phyloP scores from a whole-genome alignment of 805 yeast genomes.

The Kuraishia borneana region DNA sequence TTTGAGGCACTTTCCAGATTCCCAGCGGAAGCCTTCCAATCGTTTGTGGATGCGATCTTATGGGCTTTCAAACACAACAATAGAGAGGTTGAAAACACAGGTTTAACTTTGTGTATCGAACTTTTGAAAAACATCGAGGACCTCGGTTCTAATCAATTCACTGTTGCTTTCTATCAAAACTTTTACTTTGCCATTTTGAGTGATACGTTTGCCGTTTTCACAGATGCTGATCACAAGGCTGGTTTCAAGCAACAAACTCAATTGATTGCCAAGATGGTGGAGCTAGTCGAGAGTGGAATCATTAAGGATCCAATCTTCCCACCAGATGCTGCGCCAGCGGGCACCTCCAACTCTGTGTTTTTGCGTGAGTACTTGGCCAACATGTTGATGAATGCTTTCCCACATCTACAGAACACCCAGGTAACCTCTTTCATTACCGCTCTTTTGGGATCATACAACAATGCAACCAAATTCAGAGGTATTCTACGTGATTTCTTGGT shows the following conservation, averaged over 20 bases:
- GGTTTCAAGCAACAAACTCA: constrained; percentile 87
- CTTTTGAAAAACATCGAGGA: constrained; percentile 76
- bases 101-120: constrained; percentile 75
- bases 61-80: constrained; percentile 99
- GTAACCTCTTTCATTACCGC: constrained; percentile 73
- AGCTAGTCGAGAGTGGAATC: constrained; percentile 66
- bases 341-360: constrained; percentile 71
- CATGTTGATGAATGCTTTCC: constrained; percentile 82
- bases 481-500: constrained; percentile 90
- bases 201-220: constrained; percentile 86
- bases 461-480: constrained; percentile 66
- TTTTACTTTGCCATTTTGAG: constrained; percentile 83
- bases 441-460: constrained; percentile 61
- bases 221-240: constrained; percentile 96
- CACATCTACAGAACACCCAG: constrained; percentile 78
- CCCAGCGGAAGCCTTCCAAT: constrained; percentile 86
- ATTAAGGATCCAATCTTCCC: constrained; percentile 72
- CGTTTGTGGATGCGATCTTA: constrained; percentile 83
- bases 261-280: constrained; percentile 72
- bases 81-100: constrained; percentile 91
- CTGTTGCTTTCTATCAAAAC: constrained; percentile 78
- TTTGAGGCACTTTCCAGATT: constrained; percentile 80
- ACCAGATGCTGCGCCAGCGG: constrained; percentile 72
- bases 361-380: constrained; percentile 73
- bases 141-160: constrained; percentile 59